Percentiles rank a stretch among this genome's conserved stretches.
phyloP scores from a whole-genome alignment of 2,329 filamentous ascomycete species.

The Arthroderma uncinatum region DNA sequence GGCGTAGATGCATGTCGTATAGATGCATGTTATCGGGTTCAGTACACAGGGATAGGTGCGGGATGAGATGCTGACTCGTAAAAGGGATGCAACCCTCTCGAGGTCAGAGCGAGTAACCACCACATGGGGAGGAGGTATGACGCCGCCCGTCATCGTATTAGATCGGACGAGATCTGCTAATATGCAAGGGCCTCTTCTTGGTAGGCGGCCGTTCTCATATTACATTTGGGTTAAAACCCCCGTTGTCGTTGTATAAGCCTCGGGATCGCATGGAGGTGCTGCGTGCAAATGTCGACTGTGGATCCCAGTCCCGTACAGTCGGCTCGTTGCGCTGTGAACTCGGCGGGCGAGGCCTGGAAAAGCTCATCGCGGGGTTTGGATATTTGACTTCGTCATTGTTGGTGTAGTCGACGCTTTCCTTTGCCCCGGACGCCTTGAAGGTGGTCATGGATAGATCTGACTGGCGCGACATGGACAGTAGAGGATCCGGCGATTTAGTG shows the following conservation, averaged over 20 bases:
- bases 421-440: conserved; percentile 13
- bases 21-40: not conserved
- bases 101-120: not conserved
- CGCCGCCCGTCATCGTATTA: not conserved
- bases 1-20: not conserved
- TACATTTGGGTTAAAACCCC: not conserved
- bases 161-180: not conserved
- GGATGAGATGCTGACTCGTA: not conserved
- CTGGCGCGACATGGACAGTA: conserved; percentile 21
- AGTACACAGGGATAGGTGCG: not conserved
- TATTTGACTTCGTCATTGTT: conserved; percentile 38
- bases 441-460: conserved; percentile 18
- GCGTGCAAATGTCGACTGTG: conserved; percentile 27
- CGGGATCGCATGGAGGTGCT: not conserved
- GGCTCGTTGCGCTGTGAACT: conserved; percentile 17
- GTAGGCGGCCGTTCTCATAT: not conserved
- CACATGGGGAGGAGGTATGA: not conserved
- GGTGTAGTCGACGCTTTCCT: conserved; percentile 23
- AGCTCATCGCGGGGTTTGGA: conserved; percentile 38
- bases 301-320: conserved; percentile 27
- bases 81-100: not conserved
- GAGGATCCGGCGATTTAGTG: conserved; percentile 27
- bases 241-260: not conserved
- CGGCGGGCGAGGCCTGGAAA: conserved; percentile 38
- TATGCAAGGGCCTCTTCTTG: not conserved